phyloP scores from a whole-genome alignment of 129 eudicot species.

The Saposhnikovia divaricata region DNA sequence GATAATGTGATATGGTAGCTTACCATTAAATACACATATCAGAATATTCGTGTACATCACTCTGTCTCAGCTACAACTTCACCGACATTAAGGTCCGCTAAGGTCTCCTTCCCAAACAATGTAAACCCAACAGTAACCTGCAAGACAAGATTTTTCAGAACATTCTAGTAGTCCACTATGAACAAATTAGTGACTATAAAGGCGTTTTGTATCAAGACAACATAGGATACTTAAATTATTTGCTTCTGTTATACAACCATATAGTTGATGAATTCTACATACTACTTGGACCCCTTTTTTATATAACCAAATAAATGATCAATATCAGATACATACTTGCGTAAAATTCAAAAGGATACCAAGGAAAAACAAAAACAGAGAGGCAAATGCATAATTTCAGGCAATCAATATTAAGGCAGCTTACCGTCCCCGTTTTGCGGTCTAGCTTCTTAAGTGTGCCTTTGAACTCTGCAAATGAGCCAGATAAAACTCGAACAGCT shows the following conservation, averaged over 20 bases:
- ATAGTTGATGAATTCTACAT: neutral
- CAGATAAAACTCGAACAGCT: conserved; percentile 57
- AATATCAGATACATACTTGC: neutral
- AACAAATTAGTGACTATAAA: neutral
- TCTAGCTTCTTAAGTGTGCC: conserved; percentile 76
- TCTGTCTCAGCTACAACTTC: conserved; percentile 40
- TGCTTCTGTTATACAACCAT: neutral
- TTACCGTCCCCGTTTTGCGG: conserved; percentile 57
- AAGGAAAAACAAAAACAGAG: neutral
- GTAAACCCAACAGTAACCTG: conserved; percentile 87
- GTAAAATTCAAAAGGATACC: neutral
- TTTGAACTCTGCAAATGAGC: conserved; percentile 70
- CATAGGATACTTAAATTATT: neutral
- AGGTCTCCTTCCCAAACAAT: conserved; percentile 73
- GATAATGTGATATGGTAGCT: conserved; percentile 10
- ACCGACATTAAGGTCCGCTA: conserved; percentile 52
- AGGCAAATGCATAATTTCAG: neutral
- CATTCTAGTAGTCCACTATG: neutral
- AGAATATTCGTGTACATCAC: conserved; percentile 19
- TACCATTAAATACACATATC: conserved; percentile 18
- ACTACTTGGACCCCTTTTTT: neutral
- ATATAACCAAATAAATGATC: neutral
- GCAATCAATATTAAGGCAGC: neutral
- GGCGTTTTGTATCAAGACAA: conserved; percentile 1
- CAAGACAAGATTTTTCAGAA: conserved; percentile 15